These are phyloP conservation scores for Stachybotrys elegans DNA, from an alignment of 2,329 filamentous ascomycete species.

Conservation along the genomic window DNA sequence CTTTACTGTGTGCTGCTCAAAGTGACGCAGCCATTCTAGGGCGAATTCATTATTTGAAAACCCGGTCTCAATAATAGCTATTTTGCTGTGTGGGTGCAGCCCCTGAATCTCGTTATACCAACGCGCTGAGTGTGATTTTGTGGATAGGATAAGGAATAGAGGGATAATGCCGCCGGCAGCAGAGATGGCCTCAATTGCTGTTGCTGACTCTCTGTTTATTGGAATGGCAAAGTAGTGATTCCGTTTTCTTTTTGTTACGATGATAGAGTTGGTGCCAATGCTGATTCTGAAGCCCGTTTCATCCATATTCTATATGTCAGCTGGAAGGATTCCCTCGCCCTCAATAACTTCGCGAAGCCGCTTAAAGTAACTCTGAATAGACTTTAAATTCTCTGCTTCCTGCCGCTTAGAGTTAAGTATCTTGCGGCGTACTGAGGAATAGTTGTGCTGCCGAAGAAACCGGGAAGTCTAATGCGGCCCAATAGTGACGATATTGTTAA, in stretches of 20 bases:
- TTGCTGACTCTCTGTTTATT: conserved; percentile 4
- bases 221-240: conserved; percentile 4
- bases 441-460: background rate
- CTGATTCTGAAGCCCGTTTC: conserved; percentile 15
- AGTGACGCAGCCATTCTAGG: conserved; percentile 3
- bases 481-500: background rate
- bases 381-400: background rate
- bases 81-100: background rate
- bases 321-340: background rate
- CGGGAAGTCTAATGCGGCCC: background rate
- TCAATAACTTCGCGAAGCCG: background rate
- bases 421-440: background rate
- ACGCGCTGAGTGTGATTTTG: background rate
- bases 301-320: background rate
- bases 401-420: background rate
- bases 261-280: conserved; percentile 7
- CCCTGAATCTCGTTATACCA: background rate
- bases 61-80: background rate
- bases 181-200: conserved; percentile 5
- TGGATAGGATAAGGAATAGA: conserved; percentile 7
- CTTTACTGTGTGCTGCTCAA: background rate
- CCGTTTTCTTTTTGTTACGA: conserved; percentile 6
- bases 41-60: background rate
- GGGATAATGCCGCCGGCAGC: background rate
- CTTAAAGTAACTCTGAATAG: background rate